Evolutionary conservation across 1,284 basidiomycete genomes (phyloP).

Genomic region (Sporisorium iseilematis-ciliati): DNA sequence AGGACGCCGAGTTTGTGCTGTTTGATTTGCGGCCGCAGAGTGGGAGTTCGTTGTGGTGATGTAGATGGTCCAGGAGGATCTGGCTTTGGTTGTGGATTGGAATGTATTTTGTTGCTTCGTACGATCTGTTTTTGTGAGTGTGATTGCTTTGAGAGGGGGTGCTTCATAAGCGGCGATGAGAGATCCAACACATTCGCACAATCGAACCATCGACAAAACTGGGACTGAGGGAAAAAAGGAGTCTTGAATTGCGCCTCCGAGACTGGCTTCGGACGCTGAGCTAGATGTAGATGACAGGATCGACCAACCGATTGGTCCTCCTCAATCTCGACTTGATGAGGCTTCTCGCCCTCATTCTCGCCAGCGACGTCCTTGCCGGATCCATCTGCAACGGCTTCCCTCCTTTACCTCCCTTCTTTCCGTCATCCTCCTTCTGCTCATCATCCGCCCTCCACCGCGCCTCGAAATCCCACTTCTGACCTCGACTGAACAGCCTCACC

Average conservation of each 20-base stretch:
- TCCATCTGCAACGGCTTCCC: constrained; percentile 6
- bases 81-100: no score
- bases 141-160: no score
- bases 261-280: no score
- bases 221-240: no score
- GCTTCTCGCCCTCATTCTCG: constrained; percentile 16
- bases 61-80: no score
- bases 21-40: constrained; percentile 31
- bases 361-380: neutral
- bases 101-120: no score
- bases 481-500: constrained; percentile 42
- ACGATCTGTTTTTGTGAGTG: neutral
- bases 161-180: no score
- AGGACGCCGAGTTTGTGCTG: constrained; percentile 47
- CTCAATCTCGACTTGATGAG: constrained; percentile 24
- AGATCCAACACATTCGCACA: no score
- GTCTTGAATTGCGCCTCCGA: neutral
- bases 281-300: constrained; percentile 48
- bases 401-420: neutral
- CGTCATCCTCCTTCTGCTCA: constrained; percentile 4
- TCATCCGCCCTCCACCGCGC: constrained; percentile 8
- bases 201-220: no score
- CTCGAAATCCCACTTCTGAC: constrained; percentile 34
- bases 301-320: constrained; percentile 33
- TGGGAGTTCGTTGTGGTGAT: constrained; percentile 3